Evolutionary conservation across 257 asterid genomes (phyloP).

Genomic region (Solanum dulcamara): DNA sequence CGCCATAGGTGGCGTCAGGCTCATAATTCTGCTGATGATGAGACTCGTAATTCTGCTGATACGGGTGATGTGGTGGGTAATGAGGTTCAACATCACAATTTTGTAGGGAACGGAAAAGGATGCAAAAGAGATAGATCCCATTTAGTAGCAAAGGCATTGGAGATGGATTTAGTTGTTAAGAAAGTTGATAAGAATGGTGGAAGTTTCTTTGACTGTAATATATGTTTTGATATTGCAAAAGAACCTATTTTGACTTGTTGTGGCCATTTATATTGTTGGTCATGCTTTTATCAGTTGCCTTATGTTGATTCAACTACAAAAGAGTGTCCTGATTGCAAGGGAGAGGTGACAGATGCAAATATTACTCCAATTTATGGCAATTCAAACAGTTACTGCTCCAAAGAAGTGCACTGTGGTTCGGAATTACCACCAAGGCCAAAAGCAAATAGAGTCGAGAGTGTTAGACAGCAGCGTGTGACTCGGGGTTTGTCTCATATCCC

Average conservation of each 20-base stretch:
- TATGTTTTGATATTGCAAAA: slow-evolving; percentile 30
- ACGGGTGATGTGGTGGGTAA: no score
- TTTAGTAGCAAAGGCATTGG: neutral
- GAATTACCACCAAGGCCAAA: slow-evolving; percentile 39
- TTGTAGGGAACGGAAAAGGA: neutral
- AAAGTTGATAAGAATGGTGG: neutral
- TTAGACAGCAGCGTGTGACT: slow-evolving; percentile 23
- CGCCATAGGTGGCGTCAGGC: neutral
- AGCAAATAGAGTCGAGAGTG: slow-evolving; percentile 37
- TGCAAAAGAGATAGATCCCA: neutral
- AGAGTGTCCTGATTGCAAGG: slow-evolving; percentile 44
- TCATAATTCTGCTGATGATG: neutral
- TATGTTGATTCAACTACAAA: slow-evolving; percentile 27
- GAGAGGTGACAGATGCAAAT: slow-evolving; percentile 33
- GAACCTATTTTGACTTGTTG: slow-evolving; percentile 44
- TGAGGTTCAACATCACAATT: neutral
- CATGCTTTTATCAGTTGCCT: slow-evolving; percentile 40
- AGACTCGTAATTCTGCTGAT: neutral
- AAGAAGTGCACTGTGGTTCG: slow-evolving; percentile 12
- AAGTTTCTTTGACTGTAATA: slow-evolving; percentile 30
- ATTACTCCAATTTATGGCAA: slow-evolving; percentile 32
- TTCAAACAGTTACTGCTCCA: slow-evolving; percentile 7
- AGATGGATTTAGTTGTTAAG: neutral
- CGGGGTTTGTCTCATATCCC: neutral
- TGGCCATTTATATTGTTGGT: slow-evolving; percentile 49